Percentiles rank a stretch among this genome's conserved stretches.
Conservation (phyloP, 306 rosid species). For the Cucurbita ficifolia region DNA sequence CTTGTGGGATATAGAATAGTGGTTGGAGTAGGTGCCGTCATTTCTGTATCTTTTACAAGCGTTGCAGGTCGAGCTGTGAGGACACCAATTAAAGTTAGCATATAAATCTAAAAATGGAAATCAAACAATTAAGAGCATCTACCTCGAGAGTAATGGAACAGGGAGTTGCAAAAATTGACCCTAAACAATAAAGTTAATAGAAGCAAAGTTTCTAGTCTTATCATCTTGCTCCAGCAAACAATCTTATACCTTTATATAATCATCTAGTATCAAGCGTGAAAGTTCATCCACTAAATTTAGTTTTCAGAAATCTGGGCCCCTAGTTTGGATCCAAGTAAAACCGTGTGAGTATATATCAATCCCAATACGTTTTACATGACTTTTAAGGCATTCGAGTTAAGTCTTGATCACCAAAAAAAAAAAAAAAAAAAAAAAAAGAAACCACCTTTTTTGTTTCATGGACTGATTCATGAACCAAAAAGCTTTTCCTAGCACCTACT, state of each 20-base stretch:
- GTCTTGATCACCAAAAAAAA: background rate
- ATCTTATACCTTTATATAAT: background rate
- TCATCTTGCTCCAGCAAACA: background rate
- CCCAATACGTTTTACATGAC: background rate
- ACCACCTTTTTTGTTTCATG: background rate
- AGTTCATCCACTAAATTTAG: background rate
- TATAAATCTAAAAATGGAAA: background rate
- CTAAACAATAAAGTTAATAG: background rate
- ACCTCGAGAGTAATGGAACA: background rate
- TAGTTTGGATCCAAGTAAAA: background rate
- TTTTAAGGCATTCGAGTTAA: background rate
- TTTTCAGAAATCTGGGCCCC: background rate
- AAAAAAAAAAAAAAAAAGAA: background rate
- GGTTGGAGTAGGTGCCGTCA: slow-evolving; percentile 72
- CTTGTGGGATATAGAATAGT: slow-evolving; percentile 72
- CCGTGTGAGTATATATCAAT: background rate
- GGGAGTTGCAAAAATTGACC: background rate
- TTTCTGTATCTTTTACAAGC: slow-evolving; percentile 53
- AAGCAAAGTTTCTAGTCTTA: background rate
- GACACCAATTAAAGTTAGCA: slow-evolving; percentile 13
- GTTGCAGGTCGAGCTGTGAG: slow-evolving; percentile 79
- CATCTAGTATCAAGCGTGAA: background rate
- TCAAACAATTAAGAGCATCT: background rate
- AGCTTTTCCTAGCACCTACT: background rate
- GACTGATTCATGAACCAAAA: background rate